A percentile compares a stretch with the other conserved stretches of the same genome.
These are phyloP conservation scores for Lactifluus hygrophoroides DNA, from an alignment of 768 basidiomycete species.

Conservation along the genomic window DNA sequence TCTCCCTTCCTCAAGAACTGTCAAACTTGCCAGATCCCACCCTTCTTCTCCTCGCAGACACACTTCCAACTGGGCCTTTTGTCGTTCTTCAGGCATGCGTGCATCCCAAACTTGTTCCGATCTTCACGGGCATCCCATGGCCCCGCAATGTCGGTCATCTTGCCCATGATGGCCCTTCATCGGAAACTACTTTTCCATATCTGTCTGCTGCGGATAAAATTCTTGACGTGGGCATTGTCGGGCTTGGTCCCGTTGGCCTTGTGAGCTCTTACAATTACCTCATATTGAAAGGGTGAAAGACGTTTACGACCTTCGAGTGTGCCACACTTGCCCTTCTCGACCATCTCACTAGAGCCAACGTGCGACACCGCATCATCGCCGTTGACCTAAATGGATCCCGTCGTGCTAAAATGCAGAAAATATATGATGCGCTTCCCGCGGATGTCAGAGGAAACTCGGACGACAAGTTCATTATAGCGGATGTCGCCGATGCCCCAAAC, in stretches of 20 bases:
- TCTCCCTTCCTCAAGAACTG: slow-evolving; percentile 15
- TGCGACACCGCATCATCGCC: slow-evolving; percentile 50
- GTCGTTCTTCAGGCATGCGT: slow-evolving; percentile 63
- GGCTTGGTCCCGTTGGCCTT: slow-evolving; percentile 73
- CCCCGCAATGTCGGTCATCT: slow-evolving; percentile 30
- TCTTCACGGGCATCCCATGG: slow-evolving; percentile 52
- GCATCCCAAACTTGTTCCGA: slow-evolving; percentile 60
- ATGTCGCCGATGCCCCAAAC: slow-evolving; percentile 43
- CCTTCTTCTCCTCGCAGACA: slow-evolving; percentile 65
- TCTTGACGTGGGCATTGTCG: slow-evolving; percentile 59
- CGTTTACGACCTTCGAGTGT: slow-evolving; percentile 33
- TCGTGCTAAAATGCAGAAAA: slow-evolving; percentile 49
- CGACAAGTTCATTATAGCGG: slow-evolving; percentile 43
- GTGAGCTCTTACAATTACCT: slow-evolving; percentile 26
- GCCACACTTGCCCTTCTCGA: slow-evolving; percentile 58
- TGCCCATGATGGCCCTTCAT: neutral
- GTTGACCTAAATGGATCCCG: slow-evolving; percentile 53
- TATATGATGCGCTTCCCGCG: slow-evolving; percentile 39
- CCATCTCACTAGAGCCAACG: slow-evolving; percentile 36
- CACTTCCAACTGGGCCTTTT: slow-evolving; percentile 73
- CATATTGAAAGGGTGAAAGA: neutral
- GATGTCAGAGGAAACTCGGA: slow-evolving; percentile 27
- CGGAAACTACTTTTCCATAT: slow-evolving; percentile 15
- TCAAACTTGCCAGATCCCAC: slow-evolving; percentile 48
- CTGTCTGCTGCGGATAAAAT: slow-evolving; percentile 40